A percentile compares a stretch with the other conserved stretches of the same genome.
Evolutionary conservation across 352 stramenopile species (phyloP).

Genomic region (Globisporangium megalacanthum): DNA sequence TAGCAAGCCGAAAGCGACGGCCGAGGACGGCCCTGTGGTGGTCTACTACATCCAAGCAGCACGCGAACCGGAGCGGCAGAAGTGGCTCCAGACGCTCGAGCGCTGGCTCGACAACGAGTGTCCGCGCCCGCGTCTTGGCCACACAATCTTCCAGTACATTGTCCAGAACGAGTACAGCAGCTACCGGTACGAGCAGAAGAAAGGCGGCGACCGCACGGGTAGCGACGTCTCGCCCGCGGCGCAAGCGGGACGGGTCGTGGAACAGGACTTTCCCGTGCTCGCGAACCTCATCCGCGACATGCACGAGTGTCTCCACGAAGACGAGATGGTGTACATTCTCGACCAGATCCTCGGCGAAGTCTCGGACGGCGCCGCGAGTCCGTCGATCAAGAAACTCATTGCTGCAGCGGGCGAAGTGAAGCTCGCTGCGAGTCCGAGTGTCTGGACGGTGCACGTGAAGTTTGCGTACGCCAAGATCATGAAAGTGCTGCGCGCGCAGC

Average conservation of each 20-base stretch:
- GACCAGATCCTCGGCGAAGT: slow-evolving; percentile 80
- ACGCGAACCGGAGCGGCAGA: slow-evolving; percentile 54
- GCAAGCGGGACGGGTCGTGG: slow-evolving; percentile 45
- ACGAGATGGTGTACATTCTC: slow-evolving; percentile 83
- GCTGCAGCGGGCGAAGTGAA: slow-evolving; percentile 67
- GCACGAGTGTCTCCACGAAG: slow-evolving; percentile 60
- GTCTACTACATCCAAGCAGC: slow-evolving; percentile 67
- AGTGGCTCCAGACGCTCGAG: slow-evolving; percentile 66
- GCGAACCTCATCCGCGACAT: slow-evolving; percentile 73
- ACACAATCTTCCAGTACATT: slow-evolving; percentile 65
- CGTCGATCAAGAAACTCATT: slow-evolving; percentile 74
- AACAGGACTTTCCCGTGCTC: slow-evolving; percentile 69
- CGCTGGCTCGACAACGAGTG: slow-evolving; percentile 66
- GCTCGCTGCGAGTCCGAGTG: slow-evolving; percentile 38
- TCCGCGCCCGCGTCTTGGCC: slow-evolving; percentile 38
- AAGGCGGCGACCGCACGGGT: slow-evolving; percentile 17
- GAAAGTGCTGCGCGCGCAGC: slow-evolving; percentile 53
- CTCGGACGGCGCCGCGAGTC: slow-evolving; percentile 47
- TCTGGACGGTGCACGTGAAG: slow-evolving; percentile 75
- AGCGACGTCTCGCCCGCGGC: slow-evolving; percentile 36
- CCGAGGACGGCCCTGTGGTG: slow-evolving; percentile 43
- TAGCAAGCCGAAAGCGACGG: background rate
- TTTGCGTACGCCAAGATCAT: slow-evolving; percentile 75
- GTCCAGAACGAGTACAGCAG: slow-evolving; percentile 70
- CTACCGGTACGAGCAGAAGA: slow-evolving; percentile 57